Evolutionary conservation across 257 asterid species (phyloP), one percentile per base, ranked within the genome.

Genomic region (Pogostemon cablin): DNA sequence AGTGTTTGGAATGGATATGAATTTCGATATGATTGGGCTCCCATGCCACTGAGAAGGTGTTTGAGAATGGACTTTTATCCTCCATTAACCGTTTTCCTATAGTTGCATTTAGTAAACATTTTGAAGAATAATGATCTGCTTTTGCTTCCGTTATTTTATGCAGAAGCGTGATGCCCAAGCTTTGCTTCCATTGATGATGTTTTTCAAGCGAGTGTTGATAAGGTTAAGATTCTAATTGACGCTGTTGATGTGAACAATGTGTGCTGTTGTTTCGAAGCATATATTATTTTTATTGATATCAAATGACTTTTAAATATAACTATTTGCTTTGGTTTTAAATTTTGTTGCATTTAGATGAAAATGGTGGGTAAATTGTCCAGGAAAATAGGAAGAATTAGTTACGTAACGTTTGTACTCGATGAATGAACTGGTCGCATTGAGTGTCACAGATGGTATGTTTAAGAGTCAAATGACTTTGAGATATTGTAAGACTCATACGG

Each of bases 401-500:
- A 87, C 66, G 78, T 91, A 77, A 72, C 90, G 11, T 91, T 93
- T 56, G 79, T 80, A 63, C 80, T 93, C 57, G 97, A 93, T 81
- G 98, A 93, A 81, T 96, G 96, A 66, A 89, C 97, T 46, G 97
- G 98, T 12, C 85, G 96, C 48, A 72, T 91, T 42, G 83, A 80
- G 66, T 93, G 97, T 77, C 81, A 58, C 40, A 75, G 92, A 87
- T 93, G 96, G 98, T 90, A 72, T 60, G 72, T 34, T 3, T 67
- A 40, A 41, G 48, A 35, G 40, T 49, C 47, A 8, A 1, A 66
- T 68, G 69, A 46, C 39, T 62, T 3, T 5, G 6, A 4, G 52
- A 40, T 65, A n/a, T 58, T 65, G 11, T 59, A 38, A 32, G 15
- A 41, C 34, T 42, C 2, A 5, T 48, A 11, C 15, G 5, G 58